Percentiles rank a stretch among this genome's conserved stretches.
Evolutionary conservation across 768 basidiomycete species (phyloP).

Genomic region (Suillus ampliporus): DNA sequence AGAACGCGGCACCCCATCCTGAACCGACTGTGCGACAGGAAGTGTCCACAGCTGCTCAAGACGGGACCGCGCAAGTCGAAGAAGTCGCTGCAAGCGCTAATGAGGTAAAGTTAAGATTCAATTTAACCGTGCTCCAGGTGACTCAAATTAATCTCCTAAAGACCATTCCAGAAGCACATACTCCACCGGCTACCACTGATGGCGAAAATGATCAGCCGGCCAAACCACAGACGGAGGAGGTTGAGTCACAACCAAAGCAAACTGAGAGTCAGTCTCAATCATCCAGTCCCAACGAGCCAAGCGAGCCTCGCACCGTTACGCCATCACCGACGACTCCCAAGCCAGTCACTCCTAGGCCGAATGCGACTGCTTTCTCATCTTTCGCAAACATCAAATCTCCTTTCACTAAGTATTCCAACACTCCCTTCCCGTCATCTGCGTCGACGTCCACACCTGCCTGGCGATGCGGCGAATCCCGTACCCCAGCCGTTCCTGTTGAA

Average conservation of each 20-base stretch:
- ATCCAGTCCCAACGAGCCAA: neutral
- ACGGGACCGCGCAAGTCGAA: conserved; percentile 6
- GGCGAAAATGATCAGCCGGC: conserved; percentile 4
- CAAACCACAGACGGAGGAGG: conserved; percentile 18
- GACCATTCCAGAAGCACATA: conserved; percentile 15
- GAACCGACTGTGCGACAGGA: conserved; percentile 10
- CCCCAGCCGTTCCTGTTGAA: conserved; percentile 11
- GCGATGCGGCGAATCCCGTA: conserved; percentile 20
- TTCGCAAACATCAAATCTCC: conserved; percentile 44
- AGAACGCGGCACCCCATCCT: conserved; percentile 14
- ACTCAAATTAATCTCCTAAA: conserved; percentile 12
- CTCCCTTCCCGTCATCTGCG: conserved; percentile 26
- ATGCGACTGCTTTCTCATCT: conserved; percentile 43
- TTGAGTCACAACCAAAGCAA: conserved; percentile 11
- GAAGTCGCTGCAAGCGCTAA: conserved; percentile 13
- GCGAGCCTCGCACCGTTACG: conserved; percentile 13
- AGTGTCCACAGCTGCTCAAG: conserved; percentile 8
- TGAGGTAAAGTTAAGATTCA: conserved; percentile 21
- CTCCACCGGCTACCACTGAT: neutral
- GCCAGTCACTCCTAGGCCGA: conserved; percentile 13
- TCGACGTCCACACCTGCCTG: conserved; percentile 32
- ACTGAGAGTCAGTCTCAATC: conserved; percentile 15
- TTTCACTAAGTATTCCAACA: conserved; percentile 37
- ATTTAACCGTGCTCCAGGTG: conserved; percentile 3
- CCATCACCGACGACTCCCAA: conserved; percentile 17